Conservation (phyloP, 495 filamentous ascomycete genomes). For the Aspergillus sparsus region DNA sequence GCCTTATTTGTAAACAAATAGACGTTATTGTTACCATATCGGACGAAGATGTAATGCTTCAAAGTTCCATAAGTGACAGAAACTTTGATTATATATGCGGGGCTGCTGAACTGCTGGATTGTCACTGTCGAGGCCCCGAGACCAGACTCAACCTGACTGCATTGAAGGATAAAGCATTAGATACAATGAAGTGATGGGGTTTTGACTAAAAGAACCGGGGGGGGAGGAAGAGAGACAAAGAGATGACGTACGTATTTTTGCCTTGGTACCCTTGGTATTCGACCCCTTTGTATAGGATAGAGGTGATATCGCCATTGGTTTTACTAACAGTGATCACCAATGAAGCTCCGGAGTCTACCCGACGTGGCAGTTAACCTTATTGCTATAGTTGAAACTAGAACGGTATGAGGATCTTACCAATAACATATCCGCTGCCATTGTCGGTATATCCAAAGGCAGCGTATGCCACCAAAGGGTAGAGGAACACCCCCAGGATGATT, state of each 20-base stretch:
- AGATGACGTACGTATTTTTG: slow-evolving; percentile 4
- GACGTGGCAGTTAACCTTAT: no score
- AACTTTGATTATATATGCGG: slow-evolving; percentile 8
- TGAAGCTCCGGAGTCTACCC: slow-evolving; percentile 9
- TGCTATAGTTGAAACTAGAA: no score
- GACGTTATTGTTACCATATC: slow-evolving; percentile 10
- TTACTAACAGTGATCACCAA: slow-evolving; percentile 14
- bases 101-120: slow-evolving; percentile 7
- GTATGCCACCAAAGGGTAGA: slow-evolving; percentile 1
- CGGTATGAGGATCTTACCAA: neutral
- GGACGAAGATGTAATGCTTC: slow-evolving; percentile 12
- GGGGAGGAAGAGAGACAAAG: no score
- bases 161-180: neutral
- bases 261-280: slow-evolving; percentile 11
- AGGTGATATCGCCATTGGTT: slow-evolving; percentile 7
- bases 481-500: neutral
- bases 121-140: slow-evolving; percentile 11
- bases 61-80: slow-evolving; percentile 1
- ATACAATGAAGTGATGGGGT: no score
- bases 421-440: slow-evolving; percentile 11
- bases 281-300: slow-evolving; percentile 6
- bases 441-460: slow-evolving; percentile 14
- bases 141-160: slow-evolving; percentile 7
- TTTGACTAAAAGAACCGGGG: neutral
- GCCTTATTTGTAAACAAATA: slow-evolving; percentile 10